Base-by-base conservation (phyloP, 2,329 filamentous ascomycete genomes). In the Geosmithia putterillii region DNA sequence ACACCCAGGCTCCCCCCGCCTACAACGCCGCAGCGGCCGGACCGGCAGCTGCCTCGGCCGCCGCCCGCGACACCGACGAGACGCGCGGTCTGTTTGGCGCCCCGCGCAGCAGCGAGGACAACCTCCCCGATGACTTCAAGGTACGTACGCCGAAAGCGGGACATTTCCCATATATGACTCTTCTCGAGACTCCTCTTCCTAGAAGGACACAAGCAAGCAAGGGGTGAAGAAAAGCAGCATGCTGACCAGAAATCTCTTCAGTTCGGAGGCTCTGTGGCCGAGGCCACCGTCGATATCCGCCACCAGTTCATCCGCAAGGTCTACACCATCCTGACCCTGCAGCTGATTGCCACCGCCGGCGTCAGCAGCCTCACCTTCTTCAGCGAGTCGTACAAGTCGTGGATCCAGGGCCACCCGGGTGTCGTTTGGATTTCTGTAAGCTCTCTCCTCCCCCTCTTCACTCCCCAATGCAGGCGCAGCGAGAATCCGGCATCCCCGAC, bases 281-380 rank as follows among this genome's bases (percentile, higher is more conserved):
- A 96, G 69, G 90, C 86, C 40, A 94, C 89, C 18, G 73, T 96
- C 58, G 88, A 94, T 57, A 95, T 98, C 59, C 85, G 90, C 53
- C 94, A 95, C 79, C 86, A 92, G 65, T 98, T 95, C 64, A 74
- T 95, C 54, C 83, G 89, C 65, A 96, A 96, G 72, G 92, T 98
- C 59, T 98, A 98, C 68, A 83, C 88, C 46, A 98, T 98, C 64
- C 74, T 98, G 67, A 94, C 92, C n/a, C 80, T 87, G 42, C 92
- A 98, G 63, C 80, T 98, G 43, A 70, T 96, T 57, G 79, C 83
- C 45, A 98, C 92, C 7, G 83, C 82, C 34, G 73, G 76, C 48
- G 73, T 96, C 52, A 88, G 84, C 67, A 76, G 81, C 48, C 66
- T 95, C 53, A 92, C 84, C 52, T 96, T 96, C 74, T 85, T 86